A percentile compares a stretch with the other conserved stretches of the same genome.
Evolutionary conservation across 352 stramenopile species (phyloP).

Genomic region (Phytopythium vexans): DNA sequence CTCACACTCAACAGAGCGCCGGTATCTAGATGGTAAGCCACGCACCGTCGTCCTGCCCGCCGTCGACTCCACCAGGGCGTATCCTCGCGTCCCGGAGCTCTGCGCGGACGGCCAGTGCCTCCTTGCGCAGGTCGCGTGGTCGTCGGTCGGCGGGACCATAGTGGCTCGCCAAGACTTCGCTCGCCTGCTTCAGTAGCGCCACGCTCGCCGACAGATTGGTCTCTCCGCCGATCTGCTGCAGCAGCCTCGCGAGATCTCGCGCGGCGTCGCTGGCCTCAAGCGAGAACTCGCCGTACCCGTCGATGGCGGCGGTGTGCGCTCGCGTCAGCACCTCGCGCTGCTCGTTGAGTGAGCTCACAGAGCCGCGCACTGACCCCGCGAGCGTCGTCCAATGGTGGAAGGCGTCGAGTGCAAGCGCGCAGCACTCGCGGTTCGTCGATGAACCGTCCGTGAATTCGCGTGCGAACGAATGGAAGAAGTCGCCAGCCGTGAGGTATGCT

Average conservation of each 20-base stretch:
- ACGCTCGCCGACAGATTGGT: conserved; percentile 31
- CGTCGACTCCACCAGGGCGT: conserved; percentile 9
- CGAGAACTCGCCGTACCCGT: conserved; percentile 65
- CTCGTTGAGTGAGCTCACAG: conserved; percentile 25
- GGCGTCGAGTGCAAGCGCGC: conserved; percentile 49
- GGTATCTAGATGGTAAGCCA: conserved; percentile 47
- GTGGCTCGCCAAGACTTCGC: conserved; percentile 52
- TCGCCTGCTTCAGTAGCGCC: conserved; percentile 29
- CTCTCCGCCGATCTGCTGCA: conserved; percentile 31
- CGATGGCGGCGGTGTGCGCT: conserved; percentile 36
- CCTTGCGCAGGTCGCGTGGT: conserved; percentile 33
- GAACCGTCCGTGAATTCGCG: conserved; percentile 47
- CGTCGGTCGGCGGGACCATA: conserved; percentile 54
- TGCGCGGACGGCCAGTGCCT: conserved; percentile 38
- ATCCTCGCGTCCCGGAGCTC: conserved; percentile 12
- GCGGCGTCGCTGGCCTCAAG: conserved; percentile 48
- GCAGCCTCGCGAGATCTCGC: conserved; percentile 29
- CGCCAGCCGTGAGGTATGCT: conserved; percentile 33
- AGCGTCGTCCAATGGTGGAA: conserved; percentile 45
- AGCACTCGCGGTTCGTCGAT: conserved; percentile 55
- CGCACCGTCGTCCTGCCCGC: conserved; percentile 32
- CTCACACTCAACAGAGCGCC: too few species aligned
- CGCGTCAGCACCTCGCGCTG: conserved; percentile 31
- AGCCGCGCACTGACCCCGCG: background rate
- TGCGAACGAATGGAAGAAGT: conserved; percentile 63